These are phyloP conservation scores for Cryptococcus sp. DNA, from an alignment of 1,284 basidiomycete genomes.

Conservation along the genomic window DNA sequence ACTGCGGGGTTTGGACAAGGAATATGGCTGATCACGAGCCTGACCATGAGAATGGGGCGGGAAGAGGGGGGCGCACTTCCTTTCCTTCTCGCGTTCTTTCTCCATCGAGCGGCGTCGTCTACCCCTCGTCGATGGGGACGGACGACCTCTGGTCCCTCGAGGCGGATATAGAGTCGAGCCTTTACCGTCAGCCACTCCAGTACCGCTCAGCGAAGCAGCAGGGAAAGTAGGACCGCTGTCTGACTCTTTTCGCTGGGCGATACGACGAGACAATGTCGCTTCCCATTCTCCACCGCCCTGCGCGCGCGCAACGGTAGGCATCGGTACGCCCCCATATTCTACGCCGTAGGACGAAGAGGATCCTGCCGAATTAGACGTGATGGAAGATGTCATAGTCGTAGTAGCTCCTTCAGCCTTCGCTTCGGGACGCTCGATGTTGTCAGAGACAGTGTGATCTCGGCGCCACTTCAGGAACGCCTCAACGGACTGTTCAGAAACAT, in stretches of 20 bases:
- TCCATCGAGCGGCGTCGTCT: constrained; percentile 2
- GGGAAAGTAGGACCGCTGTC: background rate
- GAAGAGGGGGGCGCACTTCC: background rate
- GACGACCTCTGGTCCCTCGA: background rate
- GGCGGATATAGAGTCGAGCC: background rate
- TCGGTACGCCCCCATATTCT: constrained; percentile 9
- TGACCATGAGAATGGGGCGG: background rate
- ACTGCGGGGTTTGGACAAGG: background rate
- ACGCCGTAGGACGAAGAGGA: constrained; percentile 12
- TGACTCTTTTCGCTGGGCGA: constrained; percentile 38
- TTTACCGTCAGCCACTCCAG: background rate
- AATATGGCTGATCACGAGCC: background rate
- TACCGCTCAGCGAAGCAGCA: background rate
- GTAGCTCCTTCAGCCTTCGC: background rate
- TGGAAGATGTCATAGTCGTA: constrained; percentile 12
- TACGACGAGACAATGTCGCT: constrained; percentile 39
- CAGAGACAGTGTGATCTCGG: background rate
- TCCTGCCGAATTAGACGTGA: constrained; percentile 22
- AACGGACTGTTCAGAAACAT: constrained; percentile 3
- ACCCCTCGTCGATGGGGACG: background rate
- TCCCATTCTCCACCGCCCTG: constrained; percentile 49
- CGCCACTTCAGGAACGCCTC: constrained; percentile 28
- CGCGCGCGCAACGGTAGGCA: constrained; percentile 44
- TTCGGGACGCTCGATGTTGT: background rate
- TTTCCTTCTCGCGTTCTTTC: background rate